phyloP scores from a whole-genome alignment of 1,139 yeast species.

The Candida freyschussii region DNA sequence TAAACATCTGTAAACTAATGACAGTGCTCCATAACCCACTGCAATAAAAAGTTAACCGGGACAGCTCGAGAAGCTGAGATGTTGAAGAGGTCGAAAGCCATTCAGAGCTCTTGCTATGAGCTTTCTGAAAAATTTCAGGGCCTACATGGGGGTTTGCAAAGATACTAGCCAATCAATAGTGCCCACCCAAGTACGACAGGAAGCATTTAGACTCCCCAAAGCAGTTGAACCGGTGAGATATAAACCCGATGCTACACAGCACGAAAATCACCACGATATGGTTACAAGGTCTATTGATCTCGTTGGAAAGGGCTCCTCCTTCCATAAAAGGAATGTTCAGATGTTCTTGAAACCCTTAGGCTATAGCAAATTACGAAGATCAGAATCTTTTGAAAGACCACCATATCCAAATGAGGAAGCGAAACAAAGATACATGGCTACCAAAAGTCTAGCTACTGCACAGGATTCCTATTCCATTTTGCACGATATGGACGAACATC shows the following conservation, averaged over 20 bases:
- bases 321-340: slow-evolving; percentile 25
- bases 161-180: slow-evolving; percentile 1
- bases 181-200: background rate
- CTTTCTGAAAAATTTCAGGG: slow-evolving; percentile 6
- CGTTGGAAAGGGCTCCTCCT: slow-evolving; percentile 29
- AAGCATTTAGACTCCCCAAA: too few species aligned
- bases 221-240: too few species aligned
- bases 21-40: too few species aligned
- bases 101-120: too few species aligned
- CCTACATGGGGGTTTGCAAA: slow-evolving; percentile 11
- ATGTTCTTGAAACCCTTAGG: slow-evolving; percentile 26
- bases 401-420: slow-evolving; percentile 24
- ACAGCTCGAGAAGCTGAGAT: too few species aligned
- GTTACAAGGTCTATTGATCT: too few species aligned
- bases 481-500: slow-evolving; percentile 13
- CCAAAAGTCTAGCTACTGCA: slow-evolving; percentile 12
- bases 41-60: too few species aligned
- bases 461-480: slow-evolving; percentile 11
- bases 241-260: too few species aligned
- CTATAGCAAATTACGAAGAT: slow-evolving; percentile 20
- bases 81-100: too few species aligned
- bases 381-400: slow-evolving; percentile 9
- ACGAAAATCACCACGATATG: too few species aligned
- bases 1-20: too few species aligned
- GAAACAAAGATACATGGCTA: slow-evolving; percentile 6